phyloP scores from a whole-genome alignment of 192 early-diverging fungal species.

The Entomortierella beljakovae region DNA sequence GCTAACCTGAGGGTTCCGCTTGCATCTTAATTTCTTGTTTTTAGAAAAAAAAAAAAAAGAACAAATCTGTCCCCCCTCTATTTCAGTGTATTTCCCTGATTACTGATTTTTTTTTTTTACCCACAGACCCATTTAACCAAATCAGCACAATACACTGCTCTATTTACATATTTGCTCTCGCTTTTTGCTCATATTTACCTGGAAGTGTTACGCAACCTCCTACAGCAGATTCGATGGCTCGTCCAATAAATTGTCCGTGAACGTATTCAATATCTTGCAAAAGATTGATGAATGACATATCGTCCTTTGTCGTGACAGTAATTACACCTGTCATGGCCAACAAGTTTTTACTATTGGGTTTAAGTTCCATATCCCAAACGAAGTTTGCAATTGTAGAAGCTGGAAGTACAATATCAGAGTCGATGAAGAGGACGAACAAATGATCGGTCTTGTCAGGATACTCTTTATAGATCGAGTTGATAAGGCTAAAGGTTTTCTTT shows the following conservation, averaged over 20 bases:
- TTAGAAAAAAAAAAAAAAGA: too few relatives aligned
- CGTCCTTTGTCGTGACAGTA: conserved; percentile 26
- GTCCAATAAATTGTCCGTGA: conserved; percentile 50
- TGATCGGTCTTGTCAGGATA: conserved; percentile 34
- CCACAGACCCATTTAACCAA: too few relatives aligned
- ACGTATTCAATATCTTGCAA: conserved; percentile 64
- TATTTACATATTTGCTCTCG: too few relatives aligned
- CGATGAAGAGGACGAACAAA: conserved; percentile 58
- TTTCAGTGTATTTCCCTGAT: too few relatives aligned
- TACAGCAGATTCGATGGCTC: conserved; percentile 50
- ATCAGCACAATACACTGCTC: not conserved
- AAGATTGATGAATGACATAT: conserved; percentile 38
- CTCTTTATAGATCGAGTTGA: conserved; percentile 25
- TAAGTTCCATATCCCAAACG: conserved; percentile 33
- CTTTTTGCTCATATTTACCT: too few relatives aligned
- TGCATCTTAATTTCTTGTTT: too few relatives aligned
- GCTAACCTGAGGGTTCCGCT: too few relatives aligned
- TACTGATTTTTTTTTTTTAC: too few relatives aligned
- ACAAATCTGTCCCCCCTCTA: too few relatives aligned
- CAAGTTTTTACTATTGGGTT: conserved; percentile 10
- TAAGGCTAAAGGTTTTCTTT: conserved; percentile 52
- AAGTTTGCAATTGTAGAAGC: conserved; percentile 48
- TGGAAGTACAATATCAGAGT: conserved; percentile 61
- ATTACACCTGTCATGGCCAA: conserved; percentile 27
- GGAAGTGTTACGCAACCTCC: conserved; percentile 56